These are phyloP conservation scores for Tetracladium setigerum DNA, from an alignment of 495 filamentous ascomycete genomes.

Conservation along the genomic window DNA sequence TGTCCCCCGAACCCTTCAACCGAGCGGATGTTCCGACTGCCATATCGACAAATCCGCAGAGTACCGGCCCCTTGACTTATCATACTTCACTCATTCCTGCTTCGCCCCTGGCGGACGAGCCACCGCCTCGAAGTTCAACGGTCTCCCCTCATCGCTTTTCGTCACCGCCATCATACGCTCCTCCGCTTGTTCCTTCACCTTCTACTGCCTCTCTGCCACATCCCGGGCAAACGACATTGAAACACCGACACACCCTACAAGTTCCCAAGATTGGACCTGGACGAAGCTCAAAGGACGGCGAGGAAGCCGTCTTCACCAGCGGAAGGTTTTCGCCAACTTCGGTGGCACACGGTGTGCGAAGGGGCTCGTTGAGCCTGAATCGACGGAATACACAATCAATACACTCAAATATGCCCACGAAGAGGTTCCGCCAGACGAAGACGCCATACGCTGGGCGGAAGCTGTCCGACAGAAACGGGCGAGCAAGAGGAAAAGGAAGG, in stretches of 20 bases:
- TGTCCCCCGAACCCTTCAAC: slow-evolving; percentile 27
- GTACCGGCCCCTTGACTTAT: slow-evolving; percentile 19
- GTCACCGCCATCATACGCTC: slow-evolving; percentile 58
- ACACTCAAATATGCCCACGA: slow-evolving; percentile 78
- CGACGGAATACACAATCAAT: slow-evolving; percentile 77
- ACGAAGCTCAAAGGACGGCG: slow-evolving; percentile 46
- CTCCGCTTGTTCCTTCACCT: slow-evolving; percentile 41
- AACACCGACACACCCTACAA: slow-evolving; percentile 86
- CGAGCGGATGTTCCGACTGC: slow-evolving; percentile 26
- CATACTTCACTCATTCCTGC: slow-evolving; percentile 27
- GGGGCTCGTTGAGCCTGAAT: slow-evolving; percentile 75
- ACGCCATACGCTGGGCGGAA: slow-evolving; percentile 88
- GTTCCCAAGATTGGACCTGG: slow-evolving; percentile 54
- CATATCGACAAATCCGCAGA: slow-evolving; percentile 19
- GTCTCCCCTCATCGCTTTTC: slow-evolving; percentile 59
- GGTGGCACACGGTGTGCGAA: slow-evolving; percentile 43
- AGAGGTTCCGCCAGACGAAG: slow-evolving; percentile 79
- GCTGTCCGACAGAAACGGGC: slow-evolving; percentile 84
- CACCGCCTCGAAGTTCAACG: slow-evolving; percentile 30
- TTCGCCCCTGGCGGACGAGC: slow-evolving; percentile 34
- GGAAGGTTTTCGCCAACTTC: slow-evolving; percentile 80
- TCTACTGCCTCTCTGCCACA: slow-evolving; percentile 33
- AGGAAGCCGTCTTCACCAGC: slow-evolving; percentile 59
- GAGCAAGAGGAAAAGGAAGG: slow-evolving; percentile 68
- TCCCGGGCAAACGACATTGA: slow-evolving; percentile 41